Percentiles rank a stretch among this genome's conserved stretches.
phyloP scores from a whole-genome alignment of 2,329 filamentous ascomycete genomes.

The Pezicula neosporulosa region DNA sequence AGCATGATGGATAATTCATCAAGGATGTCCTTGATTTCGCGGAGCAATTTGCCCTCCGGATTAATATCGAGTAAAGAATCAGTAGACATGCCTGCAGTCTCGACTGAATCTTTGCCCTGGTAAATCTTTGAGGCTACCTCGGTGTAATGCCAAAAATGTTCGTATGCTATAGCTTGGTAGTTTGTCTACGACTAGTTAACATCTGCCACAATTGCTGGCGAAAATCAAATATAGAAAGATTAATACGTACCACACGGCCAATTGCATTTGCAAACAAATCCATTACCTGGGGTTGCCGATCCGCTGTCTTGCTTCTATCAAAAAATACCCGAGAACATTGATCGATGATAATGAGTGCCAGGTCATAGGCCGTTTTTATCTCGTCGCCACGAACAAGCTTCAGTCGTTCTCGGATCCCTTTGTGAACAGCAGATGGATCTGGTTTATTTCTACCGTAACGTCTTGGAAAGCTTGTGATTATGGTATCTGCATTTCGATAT shows the following conservation, averaged over 20 bases:
- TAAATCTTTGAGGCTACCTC: too few relatives aligned
- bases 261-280: constrained; percentile 39
- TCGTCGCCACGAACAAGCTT: constrained; percentile 20
- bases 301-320: constrained; percentile 26
- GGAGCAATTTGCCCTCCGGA: constrained; percentile 34
- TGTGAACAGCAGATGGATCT: constrained; percentile 32
- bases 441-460: constrained; percentile 36
- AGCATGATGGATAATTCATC: constrained; percentile 44
- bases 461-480: constrained; percentile 35
- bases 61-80: constrained; percentile 31
- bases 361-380: constrained; percentile 32
- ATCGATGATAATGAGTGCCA: constrained; percentile 35
- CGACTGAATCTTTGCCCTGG: too few relatives aligned
- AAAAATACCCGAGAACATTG: constrained; percentile 34
- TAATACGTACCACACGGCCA: constrained; percentile 31
- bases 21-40: constrained; percentile 40
- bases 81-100: too few relatives aligned
- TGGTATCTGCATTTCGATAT: constrained; percentile 19
- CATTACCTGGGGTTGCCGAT: constrained; percentile 32
- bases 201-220: background rate
- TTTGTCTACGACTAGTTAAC: constrained; percentile 23
- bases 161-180: constrained; percentile 33
- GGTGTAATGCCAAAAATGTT: constrained; percentile 28
- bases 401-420: constrained; percentile 28
- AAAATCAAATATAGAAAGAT: too few relatives aligned